Conservation (phyloP, 1,284 basidiomycete species). For the Leucoagaricus sp. region DNA sequence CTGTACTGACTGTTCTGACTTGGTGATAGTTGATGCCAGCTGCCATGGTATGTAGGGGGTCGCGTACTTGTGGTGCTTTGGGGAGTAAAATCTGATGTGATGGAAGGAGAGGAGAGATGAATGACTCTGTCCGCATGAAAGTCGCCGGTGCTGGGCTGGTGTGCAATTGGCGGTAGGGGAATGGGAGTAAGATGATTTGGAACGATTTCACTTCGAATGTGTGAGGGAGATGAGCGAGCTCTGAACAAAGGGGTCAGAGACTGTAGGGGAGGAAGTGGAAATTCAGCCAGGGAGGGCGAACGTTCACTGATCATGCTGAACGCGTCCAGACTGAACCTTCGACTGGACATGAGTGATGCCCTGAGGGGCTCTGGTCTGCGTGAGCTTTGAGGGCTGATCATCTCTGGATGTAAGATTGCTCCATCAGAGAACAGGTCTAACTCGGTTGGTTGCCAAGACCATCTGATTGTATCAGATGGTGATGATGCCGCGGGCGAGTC, state of each 20-base stretch:
- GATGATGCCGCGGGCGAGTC: background rate
- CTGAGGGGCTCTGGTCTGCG: background rate
- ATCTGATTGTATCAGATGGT: background rate
- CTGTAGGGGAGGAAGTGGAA: background rate
- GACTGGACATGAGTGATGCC: background rate
- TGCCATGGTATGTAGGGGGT: background rate
- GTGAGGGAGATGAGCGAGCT: background rate
- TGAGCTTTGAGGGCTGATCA: background rate
- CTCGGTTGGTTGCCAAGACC: background rate
- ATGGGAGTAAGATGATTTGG: too few relatives aligned
- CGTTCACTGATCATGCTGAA: background rate
- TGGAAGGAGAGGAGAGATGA: too few relatives aligned
- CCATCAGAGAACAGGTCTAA: background rate
- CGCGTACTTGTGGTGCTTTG: background rate
- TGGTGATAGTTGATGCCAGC: background rate
- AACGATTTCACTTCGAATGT: too few relatives aligned
- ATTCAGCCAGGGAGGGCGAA: conserved; percentile 4
- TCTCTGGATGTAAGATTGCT: background rate
- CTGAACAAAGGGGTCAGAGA: background rate
- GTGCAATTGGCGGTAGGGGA: too few relatives aligned
- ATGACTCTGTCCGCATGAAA: too few relatives aligned
- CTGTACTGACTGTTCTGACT: conserved; percentile 7
- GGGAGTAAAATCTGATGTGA: background rate
- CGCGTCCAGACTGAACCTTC: background rate
- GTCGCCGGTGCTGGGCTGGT: too few relatives aligned